These are phyloP conservation scores for Tuber umbilicatum DNA, from an alignment of 495 filamentous ascomycete species.

Conservation along the genomic window DNA sequence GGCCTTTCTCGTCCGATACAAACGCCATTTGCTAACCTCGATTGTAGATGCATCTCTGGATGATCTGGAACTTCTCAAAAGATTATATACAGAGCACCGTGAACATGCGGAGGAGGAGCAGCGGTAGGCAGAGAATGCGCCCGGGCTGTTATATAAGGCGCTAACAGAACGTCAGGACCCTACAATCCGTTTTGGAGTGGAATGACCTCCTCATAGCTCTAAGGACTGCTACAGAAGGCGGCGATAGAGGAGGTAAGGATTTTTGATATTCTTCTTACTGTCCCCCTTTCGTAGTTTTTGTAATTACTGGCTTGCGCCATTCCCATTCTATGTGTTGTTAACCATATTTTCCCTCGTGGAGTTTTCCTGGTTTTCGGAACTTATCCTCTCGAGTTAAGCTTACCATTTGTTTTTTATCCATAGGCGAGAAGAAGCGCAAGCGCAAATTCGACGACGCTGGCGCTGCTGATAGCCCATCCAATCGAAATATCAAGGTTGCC, in stretches of 20 bases:
- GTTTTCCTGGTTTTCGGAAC: background rate
- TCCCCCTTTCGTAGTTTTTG: background rate
- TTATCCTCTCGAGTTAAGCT: constrained; percentile 14
- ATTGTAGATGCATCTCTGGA: constrained; percentile 29
- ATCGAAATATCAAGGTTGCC: constrained; percentile 39
- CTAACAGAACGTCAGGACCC: constrained; percentile 19
- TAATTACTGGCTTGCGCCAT: background rate
- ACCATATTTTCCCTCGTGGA: background rate
- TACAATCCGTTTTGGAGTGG: constrained; percentile 24
- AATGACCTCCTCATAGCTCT: constrained; percentile 40
- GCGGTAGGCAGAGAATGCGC: constrained; percentile 24
- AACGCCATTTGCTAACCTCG: background rate
- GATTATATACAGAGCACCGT: constrained; percentile 31
- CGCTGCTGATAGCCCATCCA: constrained; percentile 40
- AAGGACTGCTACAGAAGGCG: constrained; percentile 40
- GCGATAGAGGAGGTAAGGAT: constrained; percentile 41
- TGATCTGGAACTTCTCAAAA: constrained; percentile 23
- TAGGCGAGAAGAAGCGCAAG: constrained; percentile 40
- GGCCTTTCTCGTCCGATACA: background rate
- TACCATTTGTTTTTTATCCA: constrained; percentile 26
- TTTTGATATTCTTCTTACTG: background rate
- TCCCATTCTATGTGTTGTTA: constrained; percentile 9
- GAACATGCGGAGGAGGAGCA: constrained; percentile 32
- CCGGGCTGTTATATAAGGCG: constrained; percentile 4
- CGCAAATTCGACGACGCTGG: constrained; percentile 41